phyloP scores from a whole-genome alignment of 306 rosid genomes.

The Citrullus mucosospermus region DNA sequence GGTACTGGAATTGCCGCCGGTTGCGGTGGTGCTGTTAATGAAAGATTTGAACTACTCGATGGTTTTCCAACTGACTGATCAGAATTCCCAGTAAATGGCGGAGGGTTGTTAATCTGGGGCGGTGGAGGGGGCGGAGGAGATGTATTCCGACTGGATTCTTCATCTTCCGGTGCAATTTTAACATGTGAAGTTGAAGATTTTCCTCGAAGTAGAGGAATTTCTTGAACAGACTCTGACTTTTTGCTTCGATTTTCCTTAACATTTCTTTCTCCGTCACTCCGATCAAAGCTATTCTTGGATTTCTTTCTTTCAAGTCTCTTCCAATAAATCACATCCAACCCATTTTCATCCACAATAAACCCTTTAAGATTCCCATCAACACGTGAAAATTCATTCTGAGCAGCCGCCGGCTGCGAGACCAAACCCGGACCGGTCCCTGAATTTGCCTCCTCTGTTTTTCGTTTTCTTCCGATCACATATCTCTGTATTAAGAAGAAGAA shows the following conservation, averaged over 20 bases:
- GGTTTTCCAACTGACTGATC: constrained; percentile 14
- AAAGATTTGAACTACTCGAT: constrained; percentile 1
- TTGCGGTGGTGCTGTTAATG: constrained; percentile 15
- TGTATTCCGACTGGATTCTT: constrained; percentile 10
- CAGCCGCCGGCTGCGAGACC: background rate
- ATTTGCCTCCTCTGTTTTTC: constrained; percentile 10
- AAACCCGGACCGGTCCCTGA: background rate
- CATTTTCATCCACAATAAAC: constrained; percentile 74
- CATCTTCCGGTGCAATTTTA: constrained; percentile 23
- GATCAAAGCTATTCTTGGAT: constrained; percentile 12
- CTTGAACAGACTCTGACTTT: constrained; percentile 25
- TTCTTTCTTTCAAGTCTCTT: constrained; percentile 44
- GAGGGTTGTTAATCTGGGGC: constrained; percentile 9
- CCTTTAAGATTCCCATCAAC: constrained; percentile 11
- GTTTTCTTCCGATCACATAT: constrained; percentile 21
- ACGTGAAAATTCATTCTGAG: background rate
- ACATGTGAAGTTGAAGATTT: constrained; percentile 60
- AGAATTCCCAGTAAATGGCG: constrained; percentile 8
- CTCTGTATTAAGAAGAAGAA: constrained; percentile 29
- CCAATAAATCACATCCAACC: constrained; percentile 91
- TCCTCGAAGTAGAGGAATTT: constrained; percentile 68
- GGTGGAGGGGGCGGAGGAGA: constrained; percentile 1
- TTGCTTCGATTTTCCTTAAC: constrained; percentile 11
- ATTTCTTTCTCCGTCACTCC: background rate
- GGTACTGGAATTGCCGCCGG: background rate